Conservation (phyloP, 768 basidiomycete species). For the Artomyces pyxidatus region DNA sequence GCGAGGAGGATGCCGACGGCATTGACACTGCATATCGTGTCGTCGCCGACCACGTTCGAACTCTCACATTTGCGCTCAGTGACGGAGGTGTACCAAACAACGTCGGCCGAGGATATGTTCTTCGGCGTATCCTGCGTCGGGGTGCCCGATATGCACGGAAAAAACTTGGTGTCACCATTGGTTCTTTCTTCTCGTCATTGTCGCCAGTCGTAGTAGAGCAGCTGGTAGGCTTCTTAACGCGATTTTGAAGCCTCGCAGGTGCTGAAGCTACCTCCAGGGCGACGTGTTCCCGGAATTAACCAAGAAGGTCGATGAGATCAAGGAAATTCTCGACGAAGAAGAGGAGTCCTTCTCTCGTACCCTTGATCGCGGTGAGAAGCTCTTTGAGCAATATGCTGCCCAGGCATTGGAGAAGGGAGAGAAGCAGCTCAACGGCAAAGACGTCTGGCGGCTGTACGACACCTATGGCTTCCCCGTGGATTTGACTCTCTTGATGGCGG, state of each 20-base stretch:
- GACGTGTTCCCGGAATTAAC: slow-evolving; percentile 89
- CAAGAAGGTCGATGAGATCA: slow-evolving; percentile 72
- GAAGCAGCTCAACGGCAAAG: slow-evolving; percentile 74
- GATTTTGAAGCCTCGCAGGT: background rate
- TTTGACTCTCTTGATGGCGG: slow-evolving; percentile 93
- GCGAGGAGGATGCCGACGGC: slow-evolving; percentile 89
- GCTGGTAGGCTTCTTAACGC: slow-evolving; percentile 47
- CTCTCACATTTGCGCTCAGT: slow-evolving; percentile 89
- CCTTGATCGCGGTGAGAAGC: slow-evolving; percentile 90
- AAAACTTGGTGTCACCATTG: slow-evolving; percentile 88
- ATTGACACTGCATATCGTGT: slow-evolving; percentile 98
- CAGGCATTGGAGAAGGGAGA: slow-evolving; percentile 54
- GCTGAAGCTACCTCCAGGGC: slow-evolving; percentile 41
- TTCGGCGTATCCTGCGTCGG: slow-evolving; percentile 84
- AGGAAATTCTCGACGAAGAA: slow-evolving; percentile 95
- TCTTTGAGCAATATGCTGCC: slow-evolving; percentile 83
- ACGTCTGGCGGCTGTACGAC: slow-evolving; percentile 96
- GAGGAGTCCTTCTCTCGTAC: slow-evolving; percentile 98
- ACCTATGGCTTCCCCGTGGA: slow-evolving; percentile 99
- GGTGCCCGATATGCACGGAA: slow-evolving; percentile 95
- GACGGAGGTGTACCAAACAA: slow-evolving; percentile 97
- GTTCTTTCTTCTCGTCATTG: slow-evolving; percentile 90
- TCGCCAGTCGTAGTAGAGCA: slow-evolving; percentile 85
- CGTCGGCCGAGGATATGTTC: slow-evolving; percentile 94
- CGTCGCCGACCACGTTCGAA: slow-evolving; percentile 93